These are phyloP conservation scores for Spathaspora passalidarum DNA, from an alignment of 805 yeast species.

Conservation along the genomic window DNA sequence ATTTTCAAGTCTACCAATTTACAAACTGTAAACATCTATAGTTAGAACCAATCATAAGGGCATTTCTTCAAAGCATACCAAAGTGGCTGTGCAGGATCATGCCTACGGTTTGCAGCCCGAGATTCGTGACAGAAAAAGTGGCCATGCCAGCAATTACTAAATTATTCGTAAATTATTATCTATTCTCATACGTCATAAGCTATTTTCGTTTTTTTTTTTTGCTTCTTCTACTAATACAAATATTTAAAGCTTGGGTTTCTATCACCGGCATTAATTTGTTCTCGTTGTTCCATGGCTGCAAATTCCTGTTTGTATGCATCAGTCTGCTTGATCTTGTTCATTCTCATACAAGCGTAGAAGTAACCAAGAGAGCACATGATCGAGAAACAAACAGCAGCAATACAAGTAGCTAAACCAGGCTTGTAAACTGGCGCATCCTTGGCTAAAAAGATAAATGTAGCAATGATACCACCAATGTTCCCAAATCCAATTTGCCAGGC, in stretches of 20 bases:
- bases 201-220: not conserved
- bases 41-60: too few relatives aligned
- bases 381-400: constrained; percentile 48
- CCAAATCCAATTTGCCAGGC: constrained; percentile 70
- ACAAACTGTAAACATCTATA: too few relatives aligned
- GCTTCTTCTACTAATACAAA: constrained; percentile 20
- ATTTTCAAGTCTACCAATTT: too few relatives aligned
- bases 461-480: constrained; percentile 68
- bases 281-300: constrained; percentile 23
- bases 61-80: too few relatives aligned
- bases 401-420: constrained; percentile 51
- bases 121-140: too few relatives aligned
- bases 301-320: constrained; percentile 25
- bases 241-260: constrained; percentile 35
- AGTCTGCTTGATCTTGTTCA: constrained; percentile 22
- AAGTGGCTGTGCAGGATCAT: too few relatives aligned
- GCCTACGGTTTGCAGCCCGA: too few relatives aligned
- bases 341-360: constrained; percentile 21
- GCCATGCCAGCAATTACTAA: too few relatives aligned
- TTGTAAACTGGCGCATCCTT: constrained; percentile 57
- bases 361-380: constrained; percentile 34
- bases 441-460: constrained; percentile 54
- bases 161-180: too few relatives aligned
- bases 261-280: constrained; percentile 35
- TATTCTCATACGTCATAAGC: not conserved